Conservation (phyloP, 2,329 filamentous ascomycete genomes). For the Epichloe festucae region DNA sequence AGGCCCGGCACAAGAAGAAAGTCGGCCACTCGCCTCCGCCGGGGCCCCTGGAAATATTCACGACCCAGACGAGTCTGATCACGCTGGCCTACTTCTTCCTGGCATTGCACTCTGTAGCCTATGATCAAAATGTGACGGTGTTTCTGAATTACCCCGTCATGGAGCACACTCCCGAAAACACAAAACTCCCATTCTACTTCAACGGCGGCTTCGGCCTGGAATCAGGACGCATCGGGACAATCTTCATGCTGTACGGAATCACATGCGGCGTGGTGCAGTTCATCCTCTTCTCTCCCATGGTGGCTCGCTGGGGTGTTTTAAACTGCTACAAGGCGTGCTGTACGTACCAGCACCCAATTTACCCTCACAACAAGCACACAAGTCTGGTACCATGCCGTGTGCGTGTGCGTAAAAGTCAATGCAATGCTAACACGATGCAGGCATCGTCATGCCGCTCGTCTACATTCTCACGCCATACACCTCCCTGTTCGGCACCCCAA, state of each 20-base stretch:
- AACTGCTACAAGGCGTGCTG: conserved; percentile 56
- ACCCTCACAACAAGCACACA: neutral
- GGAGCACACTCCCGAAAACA: conserved; percentile 44
- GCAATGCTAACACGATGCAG: conserved; percentile 16
- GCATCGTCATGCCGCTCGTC: conserved; percentile 55
- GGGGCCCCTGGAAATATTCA: conserved; percentile 53
- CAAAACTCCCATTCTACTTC: conserved; percentile 65
- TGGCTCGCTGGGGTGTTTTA: conserved; percentile 60
- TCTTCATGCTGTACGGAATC: conserved; percentile 75
- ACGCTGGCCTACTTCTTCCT: conserved; percentile 68
- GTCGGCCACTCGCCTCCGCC: conserved; percentile 11
- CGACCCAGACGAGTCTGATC: conserved; percentile 60
- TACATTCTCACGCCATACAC: conserved; percentile 78
- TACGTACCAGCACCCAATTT: conserved; percentile 15
- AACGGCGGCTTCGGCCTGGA: conserved; percentile 64
- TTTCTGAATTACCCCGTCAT: conserved; percentile 66
- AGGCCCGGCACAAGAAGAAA: conserved; percentile 14
- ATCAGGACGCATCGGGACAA: conserved; percentile 64
- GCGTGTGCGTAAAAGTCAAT: neutral
- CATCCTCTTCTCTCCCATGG: conserved; percentile 66
- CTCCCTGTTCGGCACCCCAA: conserved; percentile 41
- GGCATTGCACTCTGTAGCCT: conserved; percentile 70
- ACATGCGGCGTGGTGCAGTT: conserved; percentile 76
- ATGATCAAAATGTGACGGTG: conserved; percentile 77
- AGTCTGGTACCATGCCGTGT: neutral